Base-by-base conservation (phyloP, 768 basidiomycete genomes). In the Astraeus odoratus region DNA sequence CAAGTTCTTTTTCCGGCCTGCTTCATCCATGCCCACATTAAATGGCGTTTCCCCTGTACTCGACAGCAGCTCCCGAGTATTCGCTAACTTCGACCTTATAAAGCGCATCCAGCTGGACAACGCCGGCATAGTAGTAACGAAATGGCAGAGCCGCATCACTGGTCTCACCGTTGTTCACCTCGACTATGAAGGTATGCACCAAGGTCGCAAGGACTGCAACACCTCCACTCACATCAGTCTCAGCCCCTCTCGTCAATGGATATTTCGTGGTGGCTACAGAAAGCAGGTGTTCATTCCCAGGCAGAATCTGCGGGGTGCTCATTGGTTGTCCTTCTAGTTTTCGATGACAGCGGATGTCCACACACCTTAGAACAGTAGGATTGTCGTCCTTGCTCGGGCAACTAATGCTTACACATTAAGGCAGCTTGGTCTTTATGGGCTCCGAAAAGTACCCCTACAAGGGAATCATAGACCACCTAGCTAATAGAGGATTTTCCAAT, bases 391-490 rank as follows among this genome's bases (percentile, higher is more conserved):
- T 41, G 8, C 4, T 31, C 35, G 4, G 40, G 13, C 10, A 12
- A 23, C 5, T 39, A 49, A 43, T 51, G 34, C 23, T 50, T n/a
- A 23, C 39, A n/a, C 44, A 25, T 25, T 36, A 16, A 8, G 13
- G 16, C 50, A 91, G 87, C 63, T 67, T 95, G 48, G 80, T 97
- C 24, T 98, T 98, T 61, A 86, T 97, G 76, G 96, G 96, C 5
- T 95, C 92, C 0, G 83, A 95, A 58, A 83, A 87, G 55, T 98
- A 92, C 58, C 94, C 95, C 0, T 90, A 89, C 74, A 97, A 98
- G 62, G 95, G 94, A 18, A 83, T 97, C 42, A 78, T 99, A 44
- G 95, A 98, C 67, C 82, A 88, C 46, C 74, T 99, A 18, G 96
- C 96, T 3, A 98, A 97, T 62, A 80, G 93, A 44, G 90, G 90